Percentiles rank a stretch among this genome's conserved stretches.
phyloP scores from a whole-genome alignment of 345 rosid species.

The Nasturtium officinale region DNA sequence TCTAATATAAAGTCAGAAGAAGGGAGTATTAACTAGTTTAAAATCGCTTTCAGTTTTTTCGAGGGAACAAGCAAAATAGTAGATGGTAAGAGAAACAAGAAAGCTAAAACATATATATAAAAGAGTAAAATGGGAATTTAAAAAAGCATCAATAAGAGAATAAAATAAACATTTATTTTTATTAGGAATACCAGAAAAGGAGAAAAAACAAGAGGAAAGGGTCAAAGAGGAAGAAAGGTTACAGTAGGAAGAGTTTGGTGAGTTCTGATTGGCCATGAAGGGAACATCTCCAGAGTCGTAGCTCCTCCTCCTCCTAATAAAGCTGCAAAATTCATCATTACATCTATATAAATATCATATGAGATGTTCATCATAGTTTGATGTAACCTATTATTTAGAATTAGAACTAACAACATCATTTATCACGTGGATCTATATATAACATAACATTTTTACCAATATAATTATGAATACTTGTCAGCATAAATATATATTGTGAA shows the following conservation, averaged over 20 bases:
- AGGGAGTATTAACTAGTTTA: conserved; percentile 25
- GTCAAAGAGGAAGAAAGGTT: conserved; percentile 59
- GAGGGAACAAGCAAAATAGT: conserved; percentile 15
- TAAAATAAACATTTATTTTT: neutral
- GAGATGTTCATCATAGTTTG: neutral
- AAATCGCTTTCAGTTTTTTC: conserved; percentile 35
- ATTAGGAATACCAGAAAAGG: conserved; percentile 28
- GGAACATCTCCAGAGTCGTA: conserved; percentile 99
- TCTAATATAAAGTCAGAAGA: conserved; percentile 37
- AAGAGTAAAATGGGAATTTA: conserved; percentile 13
- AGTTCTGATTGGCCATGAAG: conserved; percentile 99
- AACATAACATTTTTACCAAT: conserved; percentile 26
- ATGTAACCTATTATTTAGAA: neutral
- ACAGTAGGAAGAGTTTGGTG: conserved; percentile 87
- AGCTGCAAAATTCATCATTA: conserved; percentile 68
- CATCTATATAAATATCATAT: conserved; percentile 1
- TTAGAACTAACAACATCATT: conserved; percentile 22
- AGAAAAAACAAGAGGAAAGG: conserved; percentile 47
- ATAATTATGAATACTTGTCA: conserved; percentile 8
- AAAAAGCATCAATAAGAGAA: neutral
- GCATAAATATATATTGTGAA: neutral
- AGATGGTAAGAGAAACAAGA: conserved; percentile 36
- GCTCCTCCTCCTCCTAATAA: conserved; percentile 72
- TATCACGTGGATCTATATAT: conserved; percentile 37
- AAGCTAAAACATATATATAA: conserved; percentile 24